A percentile compares a stretch with the other conserved stretches of the same genome.
Evolutionary conservation across 257 asterid species (phyloP).

Genomic region (Primulina tabacum): DNA sequence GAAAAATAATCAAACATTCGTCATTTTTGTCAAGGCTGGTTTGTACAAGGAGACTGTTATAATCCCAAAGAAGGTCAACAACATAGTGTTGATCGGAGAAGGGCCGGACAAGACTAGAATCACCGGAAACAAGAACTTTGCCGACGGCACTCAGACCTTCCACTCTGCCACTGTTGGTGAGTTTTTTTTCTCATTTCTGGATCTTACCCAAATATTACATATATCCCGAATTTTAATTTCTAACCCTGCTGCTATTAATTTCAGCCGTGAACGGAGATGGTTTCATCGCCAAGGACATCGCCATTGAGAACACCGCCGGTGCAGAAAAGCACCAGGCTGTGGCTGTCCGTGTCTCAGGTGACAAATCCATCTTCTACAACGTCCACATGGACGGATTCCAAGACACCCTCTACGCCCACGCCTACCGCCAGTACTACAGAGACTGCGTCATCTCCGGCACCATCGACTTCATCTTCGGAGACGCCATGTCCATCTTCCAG

Average conservation of each 20-base stretch:
- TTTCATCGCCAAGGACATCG: constrained; percentile 35
- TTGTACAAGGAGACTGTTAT: constrained; percentile 28
- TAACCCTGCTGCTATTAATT: not conserved
- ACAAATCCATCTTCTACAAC: constrained; percentile 9
- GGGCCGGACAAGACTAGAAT: constrained; percentile 39
- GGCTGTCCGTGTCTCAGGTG: constrained; percentile 36
- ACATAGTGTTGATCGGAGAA: constrained; percentile 34
- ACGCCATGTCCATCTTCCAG: not conserved
- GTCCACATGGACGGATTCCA: not conserved
- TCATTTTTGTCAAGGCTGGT: constrained; percentile 39
- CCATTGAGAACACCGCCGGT: constrained; percentile 44
- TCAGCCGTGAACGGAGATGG: constrained; percentile 24
- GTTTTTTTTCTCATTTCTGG: not conserved
- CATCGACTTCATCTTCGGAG: not conserved
- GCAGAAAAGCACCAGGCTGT: constrained; percentile 36
- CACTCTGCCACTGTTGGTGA: constrained; percentile 34
- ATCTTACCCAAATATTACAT: too few relatives aligned
- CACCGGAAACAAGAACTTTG: constrained; percentile 27
- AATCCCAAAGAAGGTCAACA: constrained; percentile 22
- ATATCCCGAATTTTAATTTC: not conserved
- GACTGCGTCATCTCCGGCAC: not conserved
- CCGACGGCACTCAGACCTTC: constrained; percentile 27
- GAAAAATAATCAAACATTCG: constrained; percentile 21
- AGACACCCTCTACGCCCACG: not conserved
- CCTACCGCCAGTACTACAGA: not conserved